These are phyloP conservation scores for Hemileccinum rubropunctum DNA, from an alignment of 768 basidiomycete species.

Conservation along the genomic window DNA sequence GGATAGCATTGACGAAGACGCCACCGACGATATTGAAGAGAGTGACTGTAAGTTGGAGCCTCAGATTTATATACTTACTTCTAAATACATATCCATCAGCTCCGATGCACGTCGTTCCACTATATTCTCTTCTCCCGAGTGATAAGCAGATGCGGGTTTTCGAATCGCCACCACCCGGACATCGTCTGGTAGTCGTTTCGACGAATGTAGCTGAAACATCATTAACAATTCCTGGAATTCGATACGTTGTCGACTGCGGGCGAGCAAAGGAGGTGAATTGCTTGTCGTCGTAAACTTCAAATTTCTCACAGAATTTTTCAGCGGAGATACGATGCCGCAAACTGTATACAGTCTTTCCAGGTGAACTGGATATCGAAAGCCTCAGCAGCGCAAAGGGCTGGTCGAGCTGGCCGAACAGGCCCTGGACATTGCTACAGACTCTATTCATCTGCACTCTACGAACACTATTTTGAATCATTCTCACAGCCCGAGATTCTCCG, in stretches of 20 bases:
- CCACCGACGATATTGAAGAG: constrained; percentile 56
- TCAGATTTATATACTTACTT: constrained; percentile 3
- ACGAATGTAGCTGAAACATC: constrained; percentile 98
- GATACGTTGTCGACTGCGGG: constrained; percentile 97
- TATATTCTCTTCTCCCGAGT: constrained; percentile 89
- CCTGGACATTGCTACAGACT: constrained; percentile 98
- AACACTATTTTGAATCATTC: constrained; percentile 88
- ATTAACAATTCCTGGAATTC: constrained; percentile 93
- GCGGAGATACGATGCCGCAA: constrained; percentile 79
- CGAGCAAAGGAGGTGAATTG: constrained; percentile 82
- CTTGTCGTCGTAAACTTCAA: neutral
- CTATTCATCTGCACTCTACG: constrained; percentile 93
- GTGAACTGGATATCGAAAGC: constrained; percentile 95
- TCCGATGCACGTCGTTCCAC: constrained; percentile 91
- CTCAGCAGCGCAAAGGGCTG: constrained; percentile 90
- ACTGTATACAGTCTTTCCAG: constrained; percentile 88
- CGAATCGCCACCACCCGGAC: constrained; percentile 71
- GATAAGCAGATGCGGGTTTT: constrained; percentile 97
- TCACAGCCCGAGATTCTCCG: constrained; percentile 89
- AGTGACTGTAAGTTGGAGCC: constrained; percentile 51
- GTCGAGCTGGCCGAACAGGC: constrained; percentile 95
- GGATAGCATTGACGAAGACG: constrained; percentile 69
- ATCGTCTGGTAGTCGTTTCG: constrained; percentile 88
- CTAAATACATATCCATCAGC: constrained; percentile 40
- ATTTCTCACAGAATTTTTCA: constrained; percentile 27